phyloP scores from a whole-genome alignment of 805 yeast genomes.

The Debaryomyces maramus region DNA sequence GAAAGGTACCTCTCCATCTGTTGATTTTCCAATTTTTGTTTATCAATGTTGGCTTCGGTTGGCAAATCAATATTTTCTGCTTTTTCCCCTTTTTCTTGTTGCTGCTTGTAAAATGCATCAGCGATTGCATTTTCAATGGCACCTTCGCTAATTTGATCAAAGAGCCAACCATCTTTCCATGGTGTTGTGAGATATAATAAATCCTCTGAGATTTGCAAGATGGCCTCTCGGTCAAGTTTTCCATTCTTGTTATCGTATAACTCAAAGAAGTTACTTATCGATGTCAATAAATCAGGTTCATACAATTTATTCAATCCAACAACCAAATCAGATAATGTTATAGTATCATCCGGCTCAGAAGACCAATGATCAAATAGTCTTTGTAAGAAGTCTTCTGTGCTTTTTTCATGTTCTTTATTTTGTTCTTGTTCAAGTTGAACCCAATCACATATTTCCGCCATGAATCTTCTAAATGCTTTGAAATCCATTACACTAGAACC shows the following conservation, averaged over 20 bases:
- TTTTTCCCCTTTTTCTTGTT: conserved; percentile 30
- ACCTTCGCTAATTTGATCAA: conserved; percentile 64
- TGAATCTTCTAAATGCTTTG: conserved; percentile 67
- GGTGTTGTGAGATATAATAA: conserved; percentile 79
- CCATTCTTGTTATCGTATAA: conserved; percentile 68
- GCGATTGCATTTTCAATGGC: conserved; percentile 69
- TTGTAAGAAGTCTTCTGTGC: conserved; percentile 33
- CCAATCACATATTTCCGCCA: conserved; percentile 84
- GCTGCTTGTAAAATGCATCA: conserved; percentile 51
- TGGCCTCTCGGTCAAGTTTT: conserved; percentile 71
- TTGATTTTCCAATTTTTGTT: conserved; percentile 56
- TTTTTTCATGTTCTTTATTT: conserved; percentile 8
- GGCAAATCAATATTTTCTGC: conserved; percentile 48
- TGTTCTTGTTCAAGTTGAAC: conserved; percentile 24
- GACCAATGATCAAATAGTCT: conserved; percentile 76
- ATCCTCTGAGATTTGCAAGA: conserved; percentile 85
- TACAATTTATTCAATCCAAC: conserved; percentile 69
- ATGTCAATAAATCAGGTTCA: conserved; percentile 73
- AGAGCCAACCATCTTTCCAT: conserved; percentile 69
- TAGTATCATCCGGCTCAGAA: conserved; percentile 48
- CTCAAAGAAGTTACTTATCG: conserved; percentile 75
- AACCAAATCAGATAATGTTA: conserved; percentile 69
- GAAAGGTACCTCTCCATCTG: conserved; percentile 80
- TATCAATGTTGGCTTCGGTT: conserved; percentile 60
- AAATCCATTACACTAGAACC: conserved; percentile 72